A percentile compares a stretch with the other conserved stretches of the same genome.
These are phyloP conservation scores for Hamigera avellanea DNA, from an alignment of 495 filamentous ascomycete genomes.

Conservation along the genomic window DNA sequence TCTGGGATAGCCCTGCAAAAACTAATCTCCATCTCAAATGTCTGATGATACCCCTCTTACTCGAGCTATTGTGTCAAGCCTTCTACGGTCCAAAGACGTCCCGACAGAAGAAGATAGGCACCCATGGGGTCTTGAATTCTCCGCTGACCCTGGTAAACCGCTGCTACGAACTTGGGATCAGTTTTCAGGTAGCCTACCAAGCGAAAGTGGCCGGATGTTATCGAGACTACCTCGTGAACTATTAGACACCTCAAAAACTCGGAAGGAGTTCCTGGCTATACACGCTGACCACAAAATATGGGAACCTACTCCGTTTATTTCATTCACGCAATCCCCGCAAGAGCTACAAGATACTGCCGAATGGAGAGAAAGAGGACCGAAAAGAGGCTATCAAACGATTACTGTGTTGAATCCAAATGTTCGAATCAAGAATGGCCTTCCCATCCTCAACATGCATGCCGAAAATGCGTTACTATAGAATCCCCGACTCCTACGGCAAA, in stretches of 20 bases:
- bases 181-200: slow-evolving; percentile 5
- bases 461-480: slow-evolving; percentile 7
- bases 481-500: slow-evolving; percentile 6
- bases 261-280: slow-evolving; percentile 7
- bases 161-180: slow-evolving; percentile 6
- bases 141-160: slow-evolving; percentile 5
- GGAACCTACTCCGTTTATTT: slow-evolving; percentile 8
- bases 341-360: slow-evolving; percentile 3
- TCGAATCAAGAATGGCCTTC: slow-evolving; percentile 4
- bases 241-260: slow-evolving; percentile 3
- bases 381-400: slow-evolving; percentile 6
- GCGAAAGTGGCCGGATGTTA: slow-evolving; percentile 3
- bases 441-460: slow-evolving; percentile 7
- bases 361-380: slow-evolving; percentile 3
- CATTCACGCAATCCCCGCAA: slow-evolving; percentile 6
- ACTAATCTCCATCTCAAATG: too few species aligned
- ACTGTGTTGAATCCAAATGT: slow-evolving; percentile 7
- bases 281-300: slow-evolving; percentile 7
- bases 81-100: too few species aligned
- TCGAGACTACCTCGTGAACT: slow-evolving; percentile 6
- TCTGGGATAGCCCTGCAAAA: too few species aligned
- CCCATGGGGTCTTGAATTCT: not conserved
- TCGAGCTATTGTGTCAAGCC: too few species aligned
- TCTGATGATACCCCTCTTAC: too few species aligned
- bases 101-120: too few species aligned